A percentile compares a stretch with the other conserved stretches of the same genome.
Conservation (phyloP, 108 stramenopile species). For the Licmophora abbreviata region DNA sequence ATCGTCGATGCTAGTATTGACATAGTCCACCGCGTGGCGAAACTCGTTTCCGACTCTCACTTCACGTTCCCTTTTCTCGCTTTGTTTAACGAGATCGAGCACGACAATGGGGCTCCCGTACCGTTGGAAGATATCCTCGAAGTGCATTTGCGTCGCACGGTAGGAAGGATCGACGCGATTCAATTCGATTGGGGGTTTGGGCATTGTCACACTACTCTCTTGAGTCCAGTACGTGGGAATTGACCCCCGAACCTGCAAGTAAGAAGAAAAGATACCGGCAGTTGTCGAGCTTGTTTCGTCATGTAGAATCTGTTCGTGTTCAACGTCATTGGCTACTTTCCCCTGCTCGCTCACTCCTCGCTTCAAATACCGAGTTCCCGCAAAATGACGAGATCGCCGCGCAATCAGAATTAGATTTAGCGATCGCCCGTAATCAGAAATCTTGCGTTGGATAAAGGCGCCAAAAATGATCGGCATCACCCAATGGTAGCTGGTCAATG, state of each 20-base stretch:
- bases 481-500: constrained; percentile 82
- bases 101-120: constrained; percentile 91
- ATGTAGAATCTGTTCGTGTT: constrained; percentile 92
- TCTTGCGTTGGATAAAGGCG: constrained; percentile 88
- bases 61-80: constrained; percentile 89
- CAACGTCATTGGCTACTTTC: constrained; percentile 94
- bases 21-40: constrained; percentile 86
- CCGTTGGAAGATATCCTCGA: constrained; percentile 87
- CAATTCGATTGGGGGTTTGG: constrained; percentile 95
- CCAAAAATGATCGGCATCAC: constrained; percentile 90
- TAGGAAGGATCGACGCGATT: constrained; percentile 92
- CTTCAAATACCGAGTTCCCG: constrained; percentile 96
- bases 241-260: constrained; percentile 91
- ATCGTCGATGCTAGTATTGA: constrained; percentile 86
- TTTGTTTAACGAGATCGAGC: constrained; percentile 94
- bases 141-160: constrained; percentile 88
- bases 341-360: constrained; percentile 93
- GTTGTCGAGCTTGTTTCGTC: constrained; percentile 66
- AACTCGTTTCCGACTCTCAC: constrained; percentile 92
- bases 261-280: constrained; percentile 77
- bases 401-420: constrained; percentile 89
- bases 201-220: constrained; percentile 88
- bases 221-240: constrained; percentile 98
- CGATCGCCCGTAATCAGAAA: constrained; percentile 83
- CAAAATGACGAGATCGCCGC: constrained; percentile 92